Evolutionary conservation across 345 rosid genomes (phyloP).

Genomic region (Alliaria petiolata): DNA sequence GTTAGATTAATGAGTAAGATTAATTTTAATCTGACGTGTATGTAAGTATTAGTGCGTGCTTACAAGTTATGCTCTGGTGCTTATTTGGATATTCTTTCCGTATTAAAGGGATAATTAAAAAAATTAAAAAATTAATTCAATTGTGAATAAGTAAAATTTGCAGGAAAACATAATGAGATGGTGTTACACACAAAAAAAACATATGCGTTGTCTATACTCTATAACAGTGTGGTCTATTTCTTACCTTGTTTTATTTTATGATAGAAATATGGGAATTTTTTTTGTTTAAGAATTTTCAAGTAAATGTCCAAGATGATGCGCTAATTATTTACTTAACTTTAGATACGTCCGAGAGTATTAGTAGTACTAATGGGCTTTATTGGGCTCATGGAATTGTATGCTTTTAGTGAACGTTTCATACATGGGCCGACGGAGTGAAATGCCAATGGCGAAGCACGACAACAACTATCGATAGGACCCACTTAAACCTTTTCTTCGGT

Average conservation of each 20-base stretch:
- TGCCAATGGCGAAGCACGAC: no score
- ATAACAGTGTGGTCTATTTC: no score
- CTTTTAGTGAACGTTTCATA: background rate
- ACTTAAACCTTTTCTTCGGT: background rate
- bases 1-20: slow-evolving; percentile 12
- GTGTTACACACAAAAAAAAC: no score
- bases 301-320: background rate
- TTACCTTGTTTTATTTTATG: background rate
- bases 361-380: background rate
- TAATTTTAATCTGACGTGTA: background rate
- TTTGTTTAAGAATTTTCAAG: background rate
- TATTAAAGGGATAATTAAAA: no score
- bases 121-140: no score
- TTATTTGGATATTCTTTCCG: slow-evolving; percentile 21
- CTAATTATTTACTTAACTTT: background rate
- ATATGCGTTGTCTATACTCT: background rate
- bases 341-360: background rate
- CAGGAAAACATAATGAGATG: no score
- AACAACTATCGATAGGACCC: no score
- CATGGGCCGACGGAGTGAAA: no score
- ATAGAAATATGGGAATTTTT: no score
- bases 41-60: background rate
- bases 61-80: slow-evolving; percentile 24
- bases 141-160: no score
- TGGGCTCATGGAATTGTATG: background rate